Conservation (phyloP, 1,139 yeast genomes). For the Yamadazyma conglobata region DNA sequence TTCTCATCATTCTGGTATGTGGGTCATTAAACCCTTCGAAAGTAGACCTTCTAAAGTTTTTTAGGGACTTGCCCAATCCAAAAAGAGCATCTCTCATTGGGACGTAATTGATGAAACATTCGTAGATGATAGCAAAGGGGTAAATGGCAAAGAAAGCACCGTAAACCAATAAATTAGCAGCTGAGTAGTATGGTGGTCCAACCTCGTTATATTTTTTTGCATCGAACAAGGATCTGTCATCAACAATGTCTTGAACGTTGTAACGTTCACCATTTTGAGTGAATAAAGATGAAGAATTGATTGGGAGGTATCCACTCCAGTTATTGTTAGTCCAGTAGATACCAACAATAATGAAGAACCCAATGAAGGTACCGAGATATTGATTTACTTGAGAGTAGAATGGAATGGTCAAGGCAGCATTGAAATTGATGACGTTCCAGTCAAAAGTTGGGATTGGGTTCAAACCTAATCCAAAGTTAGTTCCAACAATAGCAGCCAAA, state of each 20-base stretch:
- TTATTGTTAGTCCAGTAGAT: slow-evolving; percentile 33
- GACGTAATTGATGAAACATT: slow-evolving; percentile 35
- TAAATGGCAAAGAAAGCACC: slow-evolving; percentile 39
- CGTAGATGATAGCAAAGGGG: slow-evolving; percentile 40
- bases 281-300: slow-evolving; percentile 32
- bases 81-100: slow-evolving; percentile 31
- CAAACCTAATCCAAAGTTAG: slow-evolving; percentile 35
- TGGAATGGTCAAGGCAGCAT: slow-evolving; percentile 35
- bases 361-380: slow-evolving; percentile 30
- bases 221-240: slow-evolving; percentile 26
- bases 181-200: slow-evolving; percentile 59
- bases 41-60: slow-evolving; percentile 39
- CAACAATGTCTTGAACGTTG: slow-evolving; percentile 28
- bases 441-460: slow-evolving; percentile 44
- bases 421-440: slow-evolving; percentile 38
- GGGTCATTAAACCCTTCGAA: slow-evolving; percentile 52
- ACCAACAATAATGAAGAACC: slow-evolving; percentile 25
- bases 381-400: slow-evolving; percentile 34
- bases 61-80: slow-evolving; percentile 15
- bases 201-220: slow-evolving; percentile 34
- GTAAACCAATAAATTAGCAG: slow-evolving; percentile 43
- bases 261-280: slow-evolving; percentile 30
- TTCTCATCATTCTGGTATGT: slow-evolving; percentile 51
- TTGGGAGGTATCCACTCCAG: slow-evolving; percentile 37
- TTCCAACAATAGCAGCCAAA: slow-evolving; percentile 35